Conservation (phyloP, 1,284 basidiomycete genomes). For the Inonotus hispidus region DNA sequence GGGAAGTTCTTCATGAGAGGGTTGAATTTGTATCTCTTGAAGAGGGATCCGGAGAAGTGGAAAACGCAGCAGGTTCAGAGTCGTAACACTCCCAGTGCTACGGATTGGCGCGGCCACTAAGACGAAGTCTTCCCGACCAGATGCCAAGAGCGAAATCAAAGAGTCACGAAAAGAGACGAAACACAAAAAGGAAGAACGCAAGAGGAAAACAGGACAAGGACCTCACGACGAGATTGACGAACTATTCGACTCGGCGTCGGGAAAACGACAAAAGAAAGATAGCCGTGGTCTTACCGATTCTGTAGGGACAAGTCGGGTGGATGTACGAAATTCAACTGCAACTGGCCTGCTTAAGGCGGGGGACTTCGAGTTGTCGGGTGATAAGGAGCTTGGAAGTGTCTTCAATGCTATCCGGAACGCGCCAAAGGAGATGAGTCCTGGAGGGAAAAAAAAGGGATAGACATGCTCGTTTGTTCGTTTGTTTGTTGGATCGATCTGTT, state of each 20-base stretch:
- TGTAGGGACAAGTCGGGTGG: not conserved
- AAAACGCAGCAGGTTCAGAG: slow-evolving; percentile 46
- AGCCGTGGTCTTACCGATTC: not conserved
- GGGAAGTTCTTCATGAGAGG: slow-evolving; percentile 83
- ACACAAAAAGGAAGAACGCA: slow-evolving; percentile 22
- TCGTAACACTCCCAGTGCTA: slow-evolving; percentile 5
- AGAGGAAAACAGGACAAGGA: slow-evolving; percentile 24
- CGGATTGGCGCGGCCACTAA: not conserved
- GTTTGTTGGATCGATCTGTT: not conserved
- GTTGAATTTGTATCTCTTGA: slow-evolving; percentile 74
- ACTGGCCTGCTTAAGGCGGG: slow-evolving; percentile 1
- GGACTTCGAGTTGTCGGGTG: not conserved
- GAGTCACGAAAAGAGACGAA: slow-evolving; percentile 14
- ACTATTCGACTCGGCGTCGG: slow-evolving; percentile 25
- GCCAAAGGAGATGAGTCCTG: slow-evolving; percentile 4
- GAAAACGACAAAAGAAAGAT: slow-evolving; percentile 20
- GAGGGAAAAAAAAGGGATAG: slow-evolving; percentile 10
- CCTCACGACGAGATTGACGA: slow-evolving; percentile 28
- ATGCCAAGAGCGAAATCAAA: not conserved
- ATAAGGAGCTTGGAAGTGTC: slow-evolving; percentile 12
- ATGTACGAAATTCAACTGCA: not conserved
- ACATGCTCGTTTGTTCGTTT: too few relatives aligned
- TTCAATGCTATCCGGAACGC: slow-evolving; percentile 11
- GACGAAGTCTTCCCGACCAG: not conserved
- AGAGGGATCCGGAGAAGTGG: slow-evolving; percentile 81